A percentile compares a stretch with the other conserved stretches of the same genome.
These are phyloP conservation scores for Geotrichum cucujoidarum DNA, from an alignment of 1,139 yeast species.

Conservation along the genomic window DNA sequence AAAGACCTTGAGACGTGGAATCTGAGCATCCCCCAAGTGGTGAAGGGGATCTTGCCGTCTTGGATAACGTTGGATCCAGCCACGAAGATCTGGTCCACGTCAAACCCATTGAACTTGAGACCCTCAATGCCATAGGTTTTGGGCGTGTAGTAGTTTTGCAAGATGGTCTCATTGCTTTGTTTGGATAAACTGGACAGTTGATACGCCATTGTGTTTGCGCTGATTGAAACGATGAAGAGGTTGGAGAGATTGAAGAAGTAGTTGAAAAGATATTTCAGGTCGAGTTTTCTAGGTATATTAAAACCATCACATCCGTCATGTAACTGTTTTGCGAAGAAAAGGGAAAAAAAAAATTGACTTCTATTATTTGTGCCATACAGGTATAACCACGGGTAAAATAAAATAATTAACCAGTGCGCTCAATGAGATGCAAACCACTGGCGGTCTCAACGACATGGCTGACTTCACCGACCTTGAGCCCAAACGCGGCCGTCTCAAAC, in stretches of 20 bases:
- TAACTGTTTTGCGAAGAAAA: too few relatives aligned
- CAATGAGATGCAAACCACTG: conserved; percentile 85
- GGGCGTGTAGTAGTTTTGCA: conserved; percentile 21
- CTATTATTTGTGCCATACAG: not conserved
- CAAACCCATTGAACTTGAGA: conserved; percentile 25
- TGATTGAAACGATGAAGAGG: too few relatives aligned
- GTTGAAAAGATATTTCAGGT: too few relatives aligned
- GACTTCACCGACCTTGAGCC: conserved; percentile 73
- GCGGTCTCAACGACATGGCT: conserved; percentile 83
- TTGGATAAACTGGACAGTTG: too few relatives aligned
- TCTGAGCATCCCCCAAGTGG: conserved; percentile 25
- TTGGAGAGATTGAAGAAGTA: too few relatives aligned
- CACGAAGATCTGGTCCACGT: conserved; percentile 26
- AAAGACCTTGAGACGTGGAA: conserved; percentile 26
- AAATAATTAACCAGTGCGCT: conserved; percentile 59
- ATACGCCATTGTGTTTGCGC: too few relatives aligned
- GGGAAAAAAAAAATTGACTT: not conserved
- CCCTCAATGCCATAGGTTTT: conserved; percentile 29
- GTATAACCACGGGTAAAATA: not conserved
- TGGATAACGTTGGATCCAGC: conserved; percentile 28
- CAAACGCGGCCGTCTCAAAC: conserved; percentile 85
- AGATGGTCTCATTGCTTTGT: not conserved
- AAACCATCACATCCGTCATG: too few relatives aligned
- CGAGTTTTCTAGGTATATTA: too few relatives aligned
- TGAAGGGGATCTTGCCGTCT: conserved; percentile 20